A percentile compares a stretch with the other conserved stretches of the same genome.
phyloP scores from a whole-genome alignment of 805 yeast species.

The Danielia reshetovae region DNA sequence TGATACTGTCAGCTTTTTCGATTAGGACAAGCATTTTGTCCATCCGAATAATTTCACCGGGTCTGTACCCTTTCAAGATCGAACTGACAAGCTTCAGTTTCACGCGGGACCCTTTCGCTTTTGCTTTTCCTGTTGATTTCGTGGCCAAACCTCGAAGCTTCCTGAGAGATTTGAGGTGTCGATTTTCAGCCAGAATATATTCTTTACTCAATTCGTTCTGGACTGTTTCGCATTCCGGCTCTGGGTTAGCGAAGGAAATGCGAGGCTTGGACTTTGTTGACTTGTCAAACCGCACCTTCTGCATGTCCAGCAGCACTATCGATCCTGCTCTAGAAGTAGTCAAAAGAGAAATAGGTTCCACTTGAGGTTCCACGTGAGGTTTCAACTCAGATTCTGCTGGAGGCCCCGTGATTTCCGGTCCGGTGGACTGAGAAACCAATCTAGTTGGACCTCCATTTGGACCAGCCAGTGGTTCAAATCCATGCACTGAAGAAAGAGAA shows the following conservation, averaged over 20 bases:
- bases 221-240: slow-evolving; percentile 18
- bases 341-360: no score
- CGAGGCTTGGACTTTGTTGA: no score
- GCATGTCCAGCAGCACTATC: neutral
- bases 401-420: neutral
- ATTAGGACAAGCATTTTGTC: slow-evolving; percentile 70
- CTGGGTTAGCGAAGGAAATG: slow-evolving; percentile 17
- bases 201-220: slow-evolving; percentile 7
- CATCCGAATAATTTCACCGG: slow-evolving; percentile 62
- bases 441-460: no score
- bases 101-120: slow-evolving; percentile 14
- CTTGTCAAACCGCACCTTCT: neutral
- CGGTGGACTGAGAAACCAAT: neutral
- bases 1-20: slow-evolving; percentile 33
- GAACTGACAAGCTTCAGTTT: slow-evolving; percentile 17
- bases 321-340: neutral
- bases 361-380: neutral
- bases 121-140: slow-evolving; percentile 22
- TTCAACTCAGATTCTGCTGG: neutral
- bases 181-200: slow-evolving; percentile 12
- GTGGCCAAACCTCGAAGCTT: slow-evolving; percentile 23
- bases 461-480: no score
- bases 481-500: neutral
- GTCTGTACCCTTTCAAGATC: slow-evolving; percentile 29
- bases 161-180: slow-evolving; percentile 14